Evolutionary conservation across 345 rosid species (phyloP).

Genomic region (Melastoma malabathricum): DNA sequence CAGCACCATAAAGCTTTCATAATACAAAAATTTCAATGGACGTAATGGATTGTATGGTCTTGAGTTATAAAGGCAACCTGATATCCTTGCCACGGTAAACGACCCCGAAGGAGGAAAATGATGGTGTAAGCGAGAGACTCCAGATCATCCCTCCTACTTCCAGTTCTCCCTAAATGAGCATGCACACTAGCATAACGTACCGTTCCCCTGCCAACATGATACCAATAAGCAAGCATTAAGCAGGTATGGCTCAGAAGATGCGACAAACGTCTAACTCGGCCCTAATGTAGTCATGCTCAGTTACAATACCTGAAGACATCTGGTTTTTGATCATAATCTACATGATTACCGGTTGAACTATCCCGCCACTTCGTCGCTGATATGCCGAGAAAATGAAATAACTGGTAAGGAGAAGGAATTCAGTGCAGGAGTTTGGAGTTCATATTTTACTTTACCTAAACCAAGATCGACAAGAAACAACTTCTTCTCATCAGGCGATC

Average conservation of each 20-base stretch:
- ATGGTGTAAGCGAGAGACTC: conserved; percentile 5
- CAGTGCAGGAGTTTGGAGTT: neutral
- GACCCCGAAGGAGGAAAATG: conserved; percentile 5
- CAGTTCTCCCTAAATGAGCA: conserved; percentile 10
- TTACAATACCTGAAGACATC: conserved; percentile 1
- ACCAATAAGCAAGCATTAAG: no score
- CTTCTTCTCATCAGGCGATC: conserved; percentile 3
- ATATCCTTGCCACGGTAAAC: conserved; percentile 7
- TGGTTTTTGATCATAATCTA: conserved; percentile 5
- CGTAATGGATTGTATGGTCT: neutral
- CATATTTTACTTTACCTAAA: conserved; percentile 1
- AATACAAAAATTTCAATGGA: no score
- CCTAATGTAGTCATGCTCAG: no score
- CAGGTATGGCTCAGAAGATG: no score
- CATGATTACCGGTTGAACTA: conserved; percentile 1
- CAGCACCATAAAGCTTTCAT: neutral
- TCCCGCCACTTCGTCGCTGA: conserved; percentile 8
- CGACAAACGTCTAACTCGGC: no score
- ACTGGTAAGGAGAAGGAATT: neutral
- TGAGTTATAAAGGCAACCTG: conserved; percentile 2
- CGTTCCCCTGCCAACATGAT: conserved; percentile 5
- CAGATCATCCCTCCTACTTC: conserved; percentile 9
- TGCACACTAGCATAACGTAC: conserved; percentile 4
- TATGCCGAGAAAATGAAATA: neutral
- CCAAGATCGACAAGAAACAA: conserved; percentile 8